Evolutionary conservation across 345 rosid species (phyloP), one percentile per base, ranked within the genome.

Genomic region (Populus simonii): DNA sequence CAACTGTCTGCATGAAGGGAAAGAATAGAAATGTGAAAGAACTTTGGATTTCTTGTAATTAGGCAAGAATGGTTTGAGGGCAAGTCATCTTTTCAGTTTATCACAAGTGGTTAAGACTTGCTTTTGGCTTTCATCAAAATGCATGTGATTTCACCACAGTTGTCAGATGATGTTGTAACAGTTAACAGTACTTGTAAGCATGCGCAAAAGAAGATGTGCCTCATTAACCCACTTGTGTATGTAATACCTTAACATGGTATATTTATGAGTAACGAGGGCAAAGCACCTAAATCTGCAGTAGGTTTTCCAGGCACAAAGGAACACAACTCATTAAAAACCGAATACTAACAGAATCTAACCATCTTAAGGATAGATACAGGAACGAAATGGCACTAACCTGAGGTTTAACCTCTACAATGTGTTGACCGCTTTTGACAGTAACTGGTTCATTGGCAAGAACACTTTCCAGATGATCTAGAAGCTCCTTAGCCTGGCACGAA

Each of bases 401-500:
- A 75, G 99, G 99, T 86, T 92, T 95, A 84, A 93, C 98, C 88
- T 93, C 98, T n/a, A 95, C 94, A 27, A 88, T 88, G 85, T 90
- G 90, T 51, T 84, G 98, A 68, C 97, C 93, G 22, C 94, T 91
- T 80, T 95, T 95, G 55, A 95, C 98, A 43, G 97, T 85, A 80
- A 95, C 99, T 1, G 98, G 94, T 72, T 93, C 97, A 63, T 95
- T 95, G 6, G 92, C 82, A 66, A 95, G 99, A 75, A 95, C 98
- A 59, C 98, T 93, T 83, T 93, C 97, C 10, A 95, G 91, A 68
- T 95, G 98, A 86, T 95, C 97, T 68, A 95, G 83, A 65, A 95
- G 99, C 85, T 93, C 99, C 86, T 93, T 93, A 7, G 99, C 98
- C 89, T 93, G 99, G 88, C 99, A 95, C 16, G 88, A 93, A 18